A percentile compares a stretch with the other conserved stretches of the same genome.
Conservation (phyloP, 129 eudicot genomes). For the Flaveria linearis region DNA sequence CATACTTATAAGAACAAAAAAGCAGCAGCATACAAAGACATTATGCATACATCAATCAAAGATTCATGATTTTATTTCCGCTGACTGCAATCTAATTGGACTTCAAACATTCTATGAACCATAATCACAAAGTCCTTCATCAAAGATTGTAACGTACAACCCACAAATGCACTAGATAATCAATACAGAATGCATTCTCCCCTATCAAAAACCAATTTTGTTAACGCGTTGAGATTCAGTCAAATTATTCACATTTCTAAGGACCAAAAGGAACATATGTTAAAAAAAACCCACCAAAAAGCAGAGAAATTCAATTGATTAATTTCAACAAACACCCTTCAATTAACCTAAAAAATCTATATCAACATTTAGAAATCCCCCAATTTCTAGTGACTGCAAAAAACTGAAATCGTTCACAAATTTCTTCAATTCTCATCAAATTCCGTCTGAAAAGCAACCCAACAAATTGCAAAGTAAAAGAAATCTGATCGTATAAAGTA, state of each 20-base stretch:
- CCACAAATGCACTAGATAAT: background rate
- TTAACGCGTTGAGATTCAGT: background rate
- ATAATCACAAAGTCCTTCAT: constrained; percentile 6
- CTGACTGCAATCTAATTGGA: background rate
- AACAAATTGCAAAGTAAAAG: background rate
- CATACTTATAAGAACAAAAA: background rate
- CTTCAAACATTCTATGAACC: background rate
- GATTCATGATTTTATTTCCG: background rate
- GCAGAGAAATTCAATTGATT: constrained; percentile 4
- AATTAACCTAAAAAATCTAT: constrained; percentile 2
- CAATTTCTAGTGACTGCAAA: constrained; percentile 6
- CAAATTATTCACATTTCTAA: background rate
- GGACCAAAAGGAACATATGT: background rate
- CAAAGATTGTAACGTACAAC: background rate
- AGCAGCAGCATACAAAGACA: constrained; percentile 9
- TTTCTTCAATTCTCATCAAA: background rate
- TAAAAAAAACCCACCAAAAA: background rate
- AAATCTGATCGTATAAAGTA: constrained; percentile 1
- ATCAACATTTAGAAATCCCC: background rate
- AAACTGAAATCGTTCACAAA: constrained; percentile 5
- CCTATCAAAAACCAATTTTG: background rate
- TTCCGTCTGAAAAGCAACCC: no score
- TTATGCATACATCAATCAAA: background rate
- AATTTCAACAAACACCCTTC: background rate
- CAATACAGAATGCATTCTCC: constrained; percentile 12